These are phyloP conservation scores for Patellifolia procumbens DNA, from an alignment of 179 eudicot genomes.

Conservation along the genomic window DNA sequence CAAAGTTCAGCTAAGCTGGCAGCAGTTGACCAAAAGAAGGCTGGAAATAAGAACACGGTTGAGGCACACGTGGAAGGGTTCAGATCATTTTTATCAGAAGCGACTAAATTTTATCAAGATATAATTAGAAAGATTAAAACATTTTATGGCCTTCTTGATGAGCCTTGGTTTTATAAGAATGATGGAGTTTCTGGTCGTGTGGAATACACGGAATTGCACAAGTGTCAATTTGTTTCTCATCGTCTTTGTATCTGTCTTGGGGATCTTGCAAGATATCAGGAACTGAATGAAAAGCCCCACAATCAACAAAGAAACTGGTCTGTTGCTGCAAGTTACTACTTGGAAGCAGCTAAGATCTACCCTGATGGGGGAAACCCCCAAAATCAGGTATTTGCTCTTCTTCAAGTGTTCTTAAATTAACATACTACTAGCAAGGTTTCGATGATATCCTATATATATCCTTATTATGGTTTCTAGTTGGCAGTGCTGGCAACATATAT, in stretches of 20 bases:
- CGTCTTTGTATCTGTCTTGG: slow-evolving; percentile 83
- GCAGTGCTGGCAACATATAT: slow-evolving; percentile 80
- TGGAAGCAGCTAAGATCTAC: slow-evolving; percentile 68
- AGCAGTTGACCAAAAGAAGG: slow-evolving; percentile 14
- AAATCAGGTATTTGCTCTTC: slow-evolving; percentile 66
- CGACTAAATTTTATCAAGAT: slow-evolving; percentile 64
- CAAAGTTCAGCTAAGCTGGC: slow-evolving; percentile 30
- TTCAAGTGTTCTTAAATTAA: neutral
- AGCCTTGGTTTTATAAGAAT: slow-evolving; percentile 43
- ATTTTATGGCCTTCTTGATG: slow-evolving; percentile 50
- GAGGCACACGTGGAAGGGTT: slow-evolving; percentile 50
- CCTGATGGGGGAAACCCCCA: slow-evolving; percentile 97
- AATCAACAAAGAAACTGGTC: slow-evolving; percentile 62
- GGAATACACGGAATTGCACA: slow-evolving; percentile 44
- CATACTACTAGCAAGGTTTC: neutral
- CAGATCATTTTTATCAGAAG: slow-evolving; percentile 66
- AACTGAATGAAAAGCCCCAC: slow-evolving; percentile 56
- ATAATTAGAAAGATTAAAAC: slow-evolving; percentile 59
- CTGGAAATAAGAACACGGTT: slow-evolving; percentile 17
- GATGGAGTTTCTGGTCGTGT: slow-evolving; percentile 26
- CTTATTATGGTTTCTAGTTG: slow-evolving; percentile 55
- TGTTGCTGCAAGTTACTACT: slow-evolving; percentile 63
- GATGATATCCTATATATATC: slow-evolving; percentile 23
- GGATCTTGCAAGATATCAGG: slow-evolving; percentile 81
- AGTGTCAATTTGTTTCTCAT: slow-evolving; percentile 62